phyloP scores from a whole-genome alignment of 129 eudicot species.

The Lonicera japonica region DNA sequence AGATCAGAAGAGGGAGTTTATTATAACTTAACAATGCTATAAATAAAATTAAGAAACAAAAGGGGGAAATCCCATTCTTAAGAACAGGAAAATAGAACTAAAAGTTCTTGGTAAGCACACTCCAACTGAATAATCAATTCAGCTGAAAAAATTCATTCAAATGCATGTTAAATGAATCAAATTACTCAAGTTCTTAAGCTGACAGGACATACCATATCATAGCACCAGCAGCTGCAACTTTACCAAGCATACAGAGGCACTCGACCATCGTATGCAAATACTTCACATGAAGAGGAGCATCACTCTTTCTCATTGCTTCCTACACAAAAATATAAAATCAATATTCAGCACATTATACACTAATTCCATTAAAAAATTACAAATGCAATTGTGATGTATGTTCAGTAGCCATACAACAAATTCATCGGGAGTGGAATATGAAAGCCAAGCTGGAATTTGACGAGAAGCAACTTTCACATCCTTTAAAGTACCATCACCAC shows the following conservation, averaged over 20 bases:
- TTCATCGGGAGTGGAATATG: constrained; percentile 90
- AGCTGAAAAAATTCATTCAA: background rate
- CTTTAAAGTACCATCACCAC: constrained; percentile 40
- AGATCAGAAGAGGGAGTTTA: background rate
- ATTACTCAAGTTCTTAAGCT: background rate
- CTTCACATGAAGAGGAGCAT: constrained; percentile 85
- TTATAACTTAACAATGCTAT: background rate
- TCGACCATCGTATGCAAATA: constrained; percentile 95
- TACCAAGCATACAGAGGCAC: constrained; percentile 92
- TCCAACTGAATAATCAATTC: background rate
- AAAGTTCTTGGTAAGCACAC: background rate
- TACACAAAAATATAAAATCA: constrained; percentile 22
- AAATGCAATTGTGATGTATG: constrained; percentile 12
- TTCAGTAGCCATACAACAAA: constrained; percentile 66
- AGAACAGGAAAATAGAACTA: background rate
- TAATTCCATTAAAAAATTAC: constrained; percentile 1
- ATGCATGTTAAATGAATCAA: too few species aligned
- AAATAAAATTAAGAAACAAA: too few species aligned
- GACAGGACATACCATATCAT: constrained; percentile 70
- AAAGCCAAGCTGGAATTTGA: constrained; percentile 88
- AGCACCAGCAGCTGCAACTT: constrained; percentile 99
- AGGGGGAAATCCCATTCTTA: background rate
- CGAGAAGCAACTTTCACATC: constrained; percentile 39
- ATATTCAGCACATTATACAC: constrained; percentile 13
- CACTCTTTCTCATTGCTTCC: constrained; percentile 92